These are phyloP conservation scores for Trichoderma gracile DNA, from an alignment of 2,329 filamentous ascomycete species.

Conservation along the genomic window DNA sequence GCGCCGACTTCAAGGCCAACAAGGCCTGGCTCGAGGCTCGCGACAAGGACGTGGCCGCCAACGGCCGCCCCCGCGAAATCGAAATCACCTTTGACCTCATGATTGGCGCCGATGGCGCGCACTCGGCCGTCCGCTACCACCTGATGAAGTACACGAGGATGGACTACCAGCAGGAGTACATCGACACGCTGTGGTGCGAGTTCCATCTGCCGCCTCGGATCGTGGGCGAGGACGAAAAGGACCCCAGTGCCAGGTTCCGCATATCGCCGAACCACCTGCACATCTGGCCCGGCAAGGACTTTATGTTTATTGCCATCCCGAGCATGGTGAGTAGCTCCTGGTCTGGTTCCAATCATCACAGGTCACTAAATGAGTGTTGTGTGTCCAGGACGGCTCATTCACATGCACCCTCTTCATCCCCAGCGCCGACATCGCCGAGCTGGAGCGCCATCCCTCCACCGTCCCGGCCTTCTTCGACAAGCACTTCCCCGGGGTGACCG, in stretches of 20 bases:
- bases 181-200: conserved; percentile 97
- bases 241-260: conserved; percentile 57
- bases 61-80: conserved; percentile 64
- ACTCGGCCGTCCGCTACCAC: conserved; percentile 87
- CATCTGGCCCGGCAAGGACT: conserved; percentile 91
- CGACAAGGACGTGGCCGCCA: conserved; percentile 38
- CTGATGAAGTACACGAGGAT: conserved; percentile 94
- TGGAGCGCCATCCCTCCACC: conserved; percentile 63
- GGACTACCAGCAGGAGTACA: conserved; percentile 91
- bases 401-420: conserved; percentile 93
- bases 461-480: conserved; percentile 74
- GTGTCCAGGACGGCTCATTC: conserved; percentile 79
- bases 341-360: no score
- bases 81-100: conserved; percentile 88
- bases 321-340: conserved; percentile 51
- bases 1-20: conserved; percentile 76
- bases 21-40: conserved; percentile 83
- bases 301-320: conserved; percentile 99
- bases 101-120: conserved; percentile 92
- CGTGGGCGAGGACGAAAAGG: conserved; percentile 30
- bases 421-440: conserved; percentile 63
- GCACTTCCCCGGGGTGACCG: conserved; percentile 84
- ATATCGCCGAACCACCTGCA: conserved; percentile 94
- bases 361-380: no score
- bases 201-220: conserved; percentile 71